A percentile compares a stretch with the other conserved stretches of the same genome.
Evolutionary conservation across 2,329 filamentous ascomycete species (phyloP).

Genomic region (Microsporum audouinii): DNA sequence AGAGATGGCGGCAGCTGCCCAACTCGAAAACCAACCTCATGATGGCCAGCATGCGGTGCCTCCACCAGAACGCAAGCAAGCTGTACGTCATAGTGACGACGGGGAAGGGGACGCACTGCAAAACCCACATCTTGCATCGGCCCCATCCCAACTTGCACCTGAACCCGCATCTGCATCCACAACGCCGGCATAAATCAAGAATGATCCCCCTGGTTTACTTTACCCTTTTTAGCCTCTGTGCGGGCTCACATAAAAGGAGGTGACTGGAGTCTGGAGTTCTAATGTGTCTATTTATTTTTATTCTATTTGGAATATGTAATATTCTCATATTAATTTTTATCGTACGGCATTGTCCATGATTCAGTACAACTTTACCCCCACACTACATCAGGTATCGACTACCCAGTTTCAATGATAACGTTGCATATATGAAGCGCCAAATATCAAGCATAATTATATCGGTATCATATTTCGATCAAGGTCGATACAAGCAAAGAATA

Average conservation of each 20-base stretch:
- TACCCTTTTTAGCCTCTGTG: not conserved
- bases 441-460: not conserved
- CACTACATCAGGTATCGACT: not conserved
- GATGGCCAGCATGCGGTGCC: conserved; percentile 2
- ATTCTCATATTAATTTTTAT: not conserved
- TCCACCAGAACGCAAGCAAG: not conserved
- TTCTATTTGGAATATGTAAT: not conserved
- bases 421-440: not conserved
- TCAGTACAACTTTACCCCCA: not conserved
- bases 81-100: not conserved
- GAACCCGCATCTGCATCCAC: not conserved
- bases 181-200: not conserved
- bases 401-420: not conserved
- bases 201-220: not conserved
- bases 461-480: not conserved
- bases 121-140: not conserved
- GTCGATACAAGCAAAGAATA: not conserved
- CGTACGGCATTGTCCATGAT: not conserved
- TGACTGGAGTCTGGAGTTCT: not conserved
- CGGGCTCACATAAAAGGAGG: not conserved
- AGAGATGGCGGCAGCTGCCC: not conserved
- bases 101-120: not conserved
- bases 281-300: not conserved
- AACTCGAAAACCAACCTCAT: conserved; percentile 1
- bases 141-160: not conserved